Percentiles rank a stretch among this genome's conserved stretches.
These are phyloP conservation scores for Hypoxylon perforatum DNA, from an alignment of 495 filamentous ascomycete species.

Conservation along the genomic window DNA sequence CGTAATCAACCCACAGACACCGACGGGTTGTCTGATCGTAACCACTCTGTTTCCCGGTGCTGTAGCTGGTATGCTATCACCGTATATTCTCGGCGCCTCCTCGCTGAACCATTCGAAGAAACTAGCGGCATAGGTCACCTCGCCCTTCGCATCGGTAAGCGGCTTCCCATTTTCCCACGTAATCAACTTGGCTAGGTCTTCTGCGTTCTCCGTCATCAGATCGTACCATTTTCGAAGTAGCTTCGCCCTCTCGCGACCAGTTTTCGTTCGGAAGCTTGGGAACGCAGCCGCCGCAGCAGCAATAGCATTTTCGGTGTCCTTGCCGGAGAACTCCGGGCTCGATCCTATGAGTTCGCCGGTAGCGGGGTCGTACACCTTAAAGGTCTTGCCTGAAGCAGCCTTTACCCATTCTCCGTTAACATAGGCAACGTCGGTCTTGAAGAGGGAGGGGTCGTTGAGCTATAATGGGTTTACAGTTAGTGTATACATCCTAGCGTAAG, in stretches of 20 bases:
- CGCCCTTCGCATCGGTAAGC: constrained; percentile 75
- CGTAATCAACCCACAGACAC: constrained; percentile 94
- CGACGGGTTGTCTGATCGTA: constrained; percentile 86
- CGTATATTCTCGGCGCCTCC: constrained; percentile 77
- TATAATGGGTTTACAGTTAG: constrained; percentile 44
- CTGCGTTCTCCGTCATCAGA: constrained; percentile 84
- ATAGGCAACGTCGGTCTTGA: constrained; percentile 81
- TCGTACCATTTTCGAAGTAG: constrained; percentile 92
- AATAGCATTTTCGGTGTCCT: constrained; percentile 83
- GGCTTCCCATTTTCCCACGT: constrained; percentile 88
- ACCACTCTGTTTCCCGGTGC: constrained; percentile 78
- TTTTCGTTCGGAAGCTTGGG: constrained; percentile 75
- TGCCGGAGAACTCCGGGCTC: constrained; percentile 80
- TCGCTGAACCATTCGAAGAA: constrained; percentile 89
- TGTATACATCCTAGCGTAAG: background rate
- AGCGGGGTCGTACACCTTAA: constrained; percentile 83
- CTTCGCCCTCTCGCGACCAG: constrained; percentile 82
- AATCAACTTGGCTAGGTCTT: constrained; percentile 89
- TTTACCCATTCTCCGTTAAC: constrained; percentile 88
- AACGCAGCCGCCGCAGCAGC: constrained; percentile 79
- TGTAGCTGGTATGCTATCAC: constrained; percentile 79
- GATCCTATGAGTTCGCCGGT: constrained; percentile 82
- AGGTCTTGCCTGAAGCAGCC: constrained; percentile 80
- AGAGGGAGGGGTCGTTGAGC: constrained; percentile 85
- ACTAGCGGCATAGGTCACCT: constrained; percentile 76